phyloP scores from a whole-genome alignment of 1,284 basidiomycete species.

The Malassezia brasiliensis region DNA sequence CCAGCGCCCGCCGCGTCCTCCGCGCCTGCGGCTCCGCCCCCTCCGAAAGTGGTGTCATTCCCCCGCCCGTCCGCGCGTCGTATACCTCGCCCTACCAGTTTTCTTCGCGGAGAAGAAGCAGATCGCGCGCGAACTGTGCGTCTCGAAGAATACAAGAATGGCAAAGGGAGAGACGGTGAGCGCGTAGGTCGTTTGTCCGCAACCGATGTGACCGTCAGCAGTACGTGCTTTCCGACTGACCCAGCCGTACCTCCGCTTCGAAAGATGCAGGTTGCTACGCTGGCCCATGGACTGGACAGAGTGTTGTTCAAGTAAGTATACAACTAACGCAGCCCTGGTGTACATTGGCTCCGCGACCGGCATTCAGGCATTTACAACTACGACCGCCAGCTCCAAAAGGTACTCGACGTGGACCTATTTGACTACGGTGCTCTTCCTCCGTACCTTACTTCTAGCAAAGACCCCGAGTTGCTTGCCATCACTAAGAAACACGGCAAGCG shows the following conservation, averaged over 20 bases:
- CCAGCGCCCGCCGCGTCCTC: no score
- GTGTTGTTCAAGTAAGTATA: conserved; percentile 36
- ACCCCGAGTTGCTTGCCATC: conserved; percentile 62
- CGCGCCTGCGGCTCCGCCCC: not conserved
- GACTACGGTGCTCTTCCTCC: conserved; percentile 70
- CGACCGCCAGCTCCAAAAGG: conserved; percentile 58
- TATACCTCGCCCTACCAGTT: conserved; percentile 1
- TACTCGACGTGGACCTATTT: conserved; percentile 76
- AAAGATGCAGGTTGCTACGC: conserved; percentile 55
- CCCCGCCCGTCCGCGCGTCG: not conserved
- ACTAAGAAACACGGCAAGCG: conserved; percentile 57
- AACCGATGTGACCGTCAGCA: not conserved
- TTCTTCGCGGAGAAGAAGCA: conserved; percentile 11
- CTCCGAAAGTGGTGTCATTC: not conserved
- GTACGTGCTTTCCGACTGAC: not conserved
- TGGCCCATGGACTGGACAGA: conserved; percentile 69
- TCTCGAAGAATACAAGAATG: conserved; percentile 3
- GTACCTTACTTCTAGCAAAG: conserved; percentile 72
- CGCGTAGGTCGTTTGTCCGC: not conserved
- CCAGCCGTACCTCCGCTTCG: conserved; percentile 28
- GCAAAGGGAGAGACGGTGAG: not conserved
- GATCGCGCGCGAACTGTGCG: conserved; percentile 9
- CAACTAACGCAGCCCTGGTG: conserved; percentile 60
- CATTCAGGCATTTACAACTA: conserved; percentile 81
- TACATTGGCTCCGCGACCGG: conserved; percentile 80